Base-by-base conservation (phyloP, 495 filamentous ascomycete species). In the Bombardia bombarda region DNA sequence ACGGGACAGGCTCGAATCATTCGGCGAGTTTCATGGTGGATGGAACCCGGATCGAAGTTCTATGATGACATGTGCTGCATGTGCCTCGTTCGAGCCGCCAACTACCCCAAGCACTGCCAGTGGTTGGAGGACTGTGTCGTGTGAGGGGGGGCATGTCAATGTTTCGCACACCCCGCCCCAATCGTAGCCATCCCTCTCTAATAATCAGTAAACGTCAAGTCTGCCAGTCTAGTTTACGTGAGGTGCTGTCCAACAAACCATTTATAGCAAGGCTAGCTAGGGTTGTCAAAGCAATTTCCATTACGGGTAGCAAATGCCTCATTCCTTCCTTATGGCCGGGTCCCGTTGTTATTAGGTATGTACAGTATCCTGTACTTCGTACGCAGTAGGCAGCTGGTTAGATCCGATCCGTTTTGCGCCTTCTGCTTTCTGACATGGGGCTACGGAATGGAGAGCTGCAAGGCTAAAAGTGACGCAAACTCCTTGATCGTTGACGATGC, bases 61-160 rank as follows among this genome's bases (percentile, higher is more conserved):
- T n/a, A 4, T 51, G 38, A 40, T 46, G 48, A 45, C 49, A 51
- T 51, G 49, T 51, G 49, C 34, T 43, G 26, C 37, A 40, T 46
- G 32, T 42, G 31, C 45, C 45, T 16, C 38, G 39, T 13, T 36
- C 41, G 25, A 34, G 23, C 41, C 30, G 18, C 41, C 41, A 43
- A 43, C 41, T 35, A 36, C 16, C 18, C 14, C 18, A n/a, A n/a
- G n/a, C n/a, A n/a, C n/a, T n/a, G n/a, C n/a, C n/a, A n/a, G n/a
- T n/a, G n/a, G n/a, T n/a, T n/a, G n/a, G n/a, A n/a, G n/a, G n/a
- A n/a, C n/a, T n/a, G n/a, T n/a, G n/a, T n/a, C n/a, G n/a, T n/a
- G n/a, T n/a, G n/a, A n/a, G n/a, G n/a, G n/a, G n/a, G n/a, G n/a
- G n/a, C n/a, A n/a, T n/a, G n/a, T n/a, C n/a, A n/a, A n/a, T n/a